These are phyloP conservation scores for Aspergillus sp. DNA, from an alignment of 2,329 filamentous ascomycete genomes.

Conservation along the genomic window DNA sequence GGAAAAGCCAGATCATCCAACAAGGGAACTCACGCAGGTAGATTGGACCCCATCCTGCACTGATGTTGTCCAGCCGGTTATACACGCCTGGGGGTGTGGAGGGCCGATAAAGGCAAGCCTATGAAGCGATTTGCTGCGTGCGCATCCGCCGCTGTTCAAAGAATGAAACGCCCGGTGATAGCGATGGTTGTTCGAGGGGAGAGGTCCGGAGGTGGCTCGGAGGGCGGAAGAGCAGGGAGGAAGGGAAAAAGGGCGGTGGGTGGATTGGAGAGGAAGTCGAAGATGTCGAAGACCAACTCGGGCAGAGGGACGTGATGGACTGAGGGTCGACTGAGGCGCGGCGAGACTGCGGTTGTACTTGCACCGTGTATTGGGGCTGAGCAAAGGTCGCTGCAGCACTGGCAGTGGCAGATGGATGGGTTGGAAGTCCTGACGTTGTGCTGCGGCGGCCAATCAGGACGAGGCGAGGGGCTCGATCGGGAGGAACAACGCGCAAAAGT, in stretches of 20 bases:
- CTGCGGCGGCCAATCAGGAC: slow-evolving; percentile 18
- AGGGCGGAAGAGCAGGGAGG: slow-evolving; percentile 8
- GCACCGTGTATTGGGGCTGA: slow-evolving; percentile 18
- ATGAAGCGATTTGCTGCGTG: slow-evolving; percentile 27
- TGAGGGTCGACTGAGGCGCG: slow-evolving; percentile 5
- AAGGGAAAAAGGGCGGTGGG: slow-evolving; percentile 7
- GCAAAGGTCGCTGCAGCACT: background rate
- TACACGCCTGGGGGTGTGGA: slow-evolving; percentile 28
- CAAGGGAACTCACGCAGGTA: slow-evolving; percentile 58
- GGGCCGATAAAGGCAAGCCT: slow-evolving; percentile 39
- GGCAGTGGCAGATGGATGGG: slow-evolving; percentile 10
- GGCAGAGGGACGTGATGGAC: slow-evolving; percentile 9
- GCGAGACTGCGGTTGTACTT: slow-evolving; percentile 15
- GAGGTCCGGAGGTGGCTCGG: slow-evolving; percentile 8
- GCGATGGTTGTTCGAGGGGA: slow-evolving; percentile 8
- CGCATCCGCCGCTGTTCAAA: slow-evolving; percentile 35
- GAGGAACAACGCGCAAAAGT: slow-evolving; percentile 4
- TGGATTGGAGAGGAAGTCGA: slow-evolving; percentile 11
- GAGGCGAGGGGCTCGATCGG: slow-evolving; percentile 18
- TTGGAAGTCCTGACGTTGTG: slow-evolving; percentile 18
- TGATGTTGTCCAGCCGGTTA: slow-evolving; percentile 24
- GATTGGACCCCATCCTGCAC: slow-evolving; percentile 57
- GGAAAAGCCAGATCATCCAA: slow-evolving; percentile 5
- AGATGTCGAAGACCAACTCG: slow-evolving; percentile 14
- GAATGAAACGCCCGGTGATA: slow-evolving; percentile 15